These are phyloP conservation scores for Scedosporium aurantiacum DNA, from an alignment of 2,329 filamentous ascomycete genomes.

Conservation along the genomic window DNA sequence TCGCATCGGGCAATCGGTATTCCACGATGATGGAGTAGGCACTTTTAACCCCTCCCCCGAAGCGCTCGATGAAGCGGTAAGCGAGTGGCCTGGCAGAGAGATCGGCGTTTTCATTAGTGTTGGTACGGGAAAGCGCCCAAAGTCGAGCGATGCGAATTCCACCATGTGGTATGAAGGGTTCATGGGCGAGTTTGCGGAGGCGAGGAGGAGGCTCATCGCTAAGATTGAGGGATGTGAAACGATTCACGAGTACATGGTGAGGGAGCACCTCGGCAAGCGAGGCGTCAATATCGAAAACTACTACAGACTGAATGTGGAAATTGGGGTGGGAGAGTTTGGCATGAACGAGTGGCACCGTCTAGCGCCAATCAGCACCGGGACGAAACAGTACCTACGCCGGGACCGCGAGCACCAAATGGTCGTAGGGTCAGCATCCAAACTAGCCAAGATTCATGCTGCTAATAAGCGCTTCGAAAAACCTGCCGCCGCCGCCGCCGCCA, in stretches of 20 bases:
- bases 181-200: constrained; percentile 85
- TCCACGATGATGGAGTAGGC: constrained; percentile 84
- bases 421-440: constrained; percentile 62
- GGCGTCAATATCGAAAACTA: constrained; percentile 83
- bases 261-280: constrained; percentile 64
- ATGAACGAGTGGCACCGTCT: constrained; percentile 98
- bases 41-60: constrained; percentile 85
- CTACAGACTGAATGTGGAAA: constrained; percentile 91
- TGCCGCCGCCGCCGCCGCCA: background rate
- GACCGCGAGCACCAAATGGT: constrained; percentile 68
- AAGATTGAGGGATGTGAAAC: constrained; percentile 95
- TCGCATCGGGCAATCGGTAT: constrained; percentile 82
- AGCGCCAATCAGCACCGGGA: constrained; percentile 91
- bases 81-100: constrained; percentile 91
- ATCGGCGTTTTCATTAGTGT: constrained; percentile 87
- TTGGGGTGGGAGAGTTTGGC: constrained; percentile 90
- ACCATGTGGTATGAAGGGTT: constrained; percentile 92
- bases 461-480: constrained; percentile 52
- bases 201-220: constrained; percentile 66
- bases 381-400: constrained; percentile 68
- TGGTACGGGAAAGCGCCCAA: constrained; percentile 78
- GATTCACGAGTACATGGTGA: constrained; percentile 78
- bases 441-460: constrained; percentile 73
- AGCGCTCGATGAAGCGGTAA: constrained; percentile 81
- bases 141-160: constrained; percentile 52